phyloP scores from a whole-genome alignment of 2,329 filamentous ascomycete species.

The Pseudocercospora macadamiae region DNA sequence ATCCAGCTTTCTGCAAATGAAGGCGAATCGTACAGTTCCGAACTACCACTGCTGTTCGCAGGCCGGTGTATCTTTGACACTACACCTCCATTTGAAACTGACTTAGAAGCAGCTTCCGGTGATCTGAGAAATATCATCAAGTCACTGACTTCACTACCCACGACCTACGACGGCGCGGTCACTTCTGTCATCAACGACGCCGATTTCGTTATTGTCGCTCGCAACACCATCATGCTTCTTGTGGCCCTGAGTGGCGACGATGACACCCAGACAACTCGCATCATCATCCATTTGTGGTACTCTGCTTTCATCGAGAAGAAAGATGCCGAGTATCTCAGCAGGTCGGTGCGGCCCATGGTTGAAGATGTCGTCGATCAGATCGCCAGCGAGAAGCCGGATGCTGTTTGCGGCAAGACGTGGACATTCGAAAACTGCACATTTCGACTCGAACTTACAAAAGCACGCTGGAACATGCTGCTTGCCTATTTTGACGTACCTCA shows the following conservation, averaged over 20 bases:
- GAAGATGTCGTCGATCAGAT: constrained; percentile 41
- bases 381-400: constrained; percentile 27
- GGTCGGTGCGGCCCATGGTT: constrained; percentile 37
- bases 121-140: constrained; percentile 46
- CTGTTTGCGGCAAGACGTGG: constrained; percentile 41
- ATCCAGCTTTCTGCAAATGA: constrained; percentile 40
- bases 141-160: constrained; percentile 42
- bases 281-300: constrained; percentile 53
- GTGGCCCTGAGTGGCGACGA: constrained; percentile 25
- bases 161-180: constrained; percentile 31
- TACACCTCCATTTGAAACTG: not conserved
- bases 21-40: constrained; percentile 20
- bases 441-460: constrained; percentile 37
- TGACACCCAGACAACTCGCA: constrained; percentile 32
- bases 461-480: constrained; percentile 38
- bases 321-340: constrained; percentile 31
- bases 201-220: constrained; percentile 42
- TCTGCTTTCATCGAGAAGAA: constrained; percentile 41
- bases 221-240: constrained; percentile 41
- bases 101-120: constrained; percentile 43
- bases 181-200: constrained; percentile 45
- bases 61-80: constrained; percentile 22
- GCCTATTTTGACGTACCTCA: constrained; percentile 33
- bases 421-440: constrained; percentile 30
- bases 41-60: constrained; percentile 41